phyloP scores from a whole-genome alignment of 305 asterid genomes.

The Fraxinus xanthoxyloides region DNA sequence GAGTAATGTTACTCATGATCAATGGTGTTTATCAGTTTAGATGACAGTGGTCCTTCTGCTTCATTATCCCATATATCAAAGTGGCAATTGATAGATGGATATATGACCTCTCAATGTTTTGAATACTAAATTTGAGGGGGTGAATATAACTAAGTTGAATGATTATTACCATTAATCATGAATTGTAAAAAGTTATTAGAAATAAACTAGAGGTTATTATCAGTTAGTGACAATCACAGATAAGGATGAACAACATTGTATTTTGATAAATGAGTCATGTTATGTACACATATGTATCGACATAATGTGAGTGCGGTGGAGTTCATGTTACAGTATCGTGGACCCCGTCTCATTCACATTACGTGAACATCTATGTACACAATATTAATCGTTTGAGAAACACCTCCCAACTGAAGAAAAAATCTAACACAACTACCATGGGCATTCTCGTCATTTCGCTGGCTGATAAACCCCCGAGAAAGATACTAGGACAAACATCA shows the following conservation, averaged over 20 bases:
- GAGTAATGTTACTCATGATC: background rate
- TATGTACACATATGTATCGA: too few species aligned
- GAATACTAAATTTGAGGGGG: background rate
- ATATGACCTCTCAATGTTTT: background rate
- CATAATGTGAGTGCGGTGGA: too few species aligned
- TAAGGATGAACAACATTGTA: background rate
- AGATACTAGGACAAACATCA: background rate
- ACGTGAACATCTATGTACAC: too few species aligned
- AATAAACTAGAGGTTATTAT: too few species aligned
- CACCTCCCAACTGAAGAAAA: background rate
- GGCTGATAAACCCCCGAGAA: background rate
- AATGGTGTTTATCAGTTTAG: background rate
- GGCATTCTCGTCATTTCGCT: background rate
- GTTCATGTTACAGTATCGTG: too few species aligned
- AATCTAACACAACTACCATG: background rate
- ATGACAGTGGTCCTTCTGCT: background rate
- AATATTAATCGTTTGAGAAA: too few species aligned
- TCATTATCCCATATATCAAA: background rate
- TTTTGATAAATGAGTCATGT: too few species aligned
- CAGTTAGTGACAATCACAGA: too few species aligned
- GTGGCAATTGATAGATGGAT: background rate
- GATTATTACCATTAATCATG: too few species aligned
- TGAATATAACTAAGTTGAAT: background rate
- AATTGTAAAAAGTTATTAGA: too few species aligned
- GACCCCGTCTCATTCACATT: too few species aligned